Evolutionary conservation across 768 basidiomycete genomes (phyloP), one percentile per base, ranked within the genome.

Genomic region (Mycena galopus): DNA sequence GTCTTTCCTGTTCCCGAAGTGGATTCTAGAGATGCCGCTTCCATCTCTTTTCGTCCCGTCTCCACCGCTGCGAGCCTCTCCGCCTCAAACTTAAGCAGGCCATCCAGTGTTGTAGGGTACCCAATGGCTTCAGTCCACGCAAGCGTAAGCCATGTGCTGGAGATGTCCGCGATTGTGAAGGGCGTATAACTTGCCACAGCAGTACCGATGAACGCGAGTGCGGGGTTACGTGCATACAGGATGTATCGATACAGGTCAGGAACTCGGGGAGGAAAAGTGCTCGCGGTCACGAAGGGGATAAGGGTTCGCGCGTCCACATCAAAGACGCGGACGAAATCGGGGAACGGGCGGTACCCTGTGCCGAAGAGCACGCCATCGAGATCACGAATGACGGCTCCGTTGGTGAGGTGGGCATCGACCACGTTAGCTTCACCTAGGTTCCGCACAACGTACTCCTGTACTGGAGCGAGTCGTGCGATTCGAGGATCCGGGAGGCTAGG

Each of bases 81-180:
- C 2, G 23, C 66, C 58, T 83, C 82, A 30, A 79, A 79, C 1
- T 14, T 68, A 14, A 82, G 75, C n/a, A 79, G 68, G 12, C 32
- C 19, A 5, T 23, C 47, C 7, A 66, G 30, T 21, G 58, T 16
- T 4, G 72, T 66, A 0, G 81, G 80, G 64, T 81, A 65, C 3
- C 47, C 16, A 47, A 80, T 66, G 11, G 19, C 25, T 5, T 68
- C 42, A 25, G 78, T 77, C 80, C 80, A 83, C 3, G 74, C 78
- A 10, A 78, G 59, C 8, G 81, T 72, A 39, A 83, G 80, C 81
- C 82, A 82, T 6, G 80, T 81, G 72, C 80, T 81, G 56, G 76
- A 81, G 32, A 82, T 74, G 58, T 83, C 80, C 29, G 81, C 77
- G 71, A 83, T 72, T 2, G 73, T 65, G 61, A 83, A 82, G 11